Evolutionary conservation across 352 stramenopile species (phyloP).

Genomic region (Pythium chondricola): DNA sequence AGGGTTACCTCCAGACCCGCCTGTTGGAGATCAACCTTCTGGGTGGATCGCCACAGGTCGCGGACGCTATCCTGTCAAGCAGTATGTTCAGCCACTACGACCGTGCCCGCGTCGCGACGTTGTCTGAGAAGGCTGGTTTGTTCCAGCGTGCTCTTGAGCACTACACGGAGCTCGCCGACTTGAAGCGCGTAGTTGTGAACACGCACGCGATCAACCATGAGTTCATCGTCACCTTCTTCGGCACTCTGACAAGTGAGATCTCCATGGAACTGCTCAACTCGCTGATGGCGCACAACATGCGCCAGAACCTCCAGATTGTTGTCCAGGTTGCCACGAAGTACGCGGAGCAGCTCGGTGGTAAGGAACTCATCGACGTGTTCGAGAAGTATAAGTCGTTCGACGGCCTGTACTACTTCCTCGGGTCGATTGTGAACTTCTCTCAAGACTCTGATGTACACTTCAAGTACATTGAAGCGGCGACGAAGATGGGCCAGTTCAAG

Average conservation of each 20-base stretch:
- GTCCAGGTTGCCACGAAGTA: constrained; percentile 97
- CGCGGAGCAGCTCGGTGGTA: constrained; percentile 88
- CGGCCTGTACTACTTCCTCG: constrained; percentile 98
- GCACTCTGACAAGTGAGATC: constrained; percentile 95
- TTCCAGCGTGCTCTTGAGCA: constrained; percentile 99
- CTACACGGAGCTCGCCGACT: constrained; percentile 97
- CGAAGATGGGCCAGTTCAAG: constrained; percentile 99
- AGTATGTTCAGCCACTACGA: constrained; percentile 99
- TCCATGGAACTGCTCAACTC: constrained; percentile 98
- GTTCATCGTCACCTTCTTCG: constrained; percentile 99
- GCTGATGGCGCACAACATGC: constrained; percentile 96
- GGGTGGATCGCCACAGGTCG: constrained; percentile 97
- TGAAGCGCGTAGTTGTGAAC: constrained; percentile 94
- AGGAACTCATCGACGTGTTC: constrained; percentile 98
- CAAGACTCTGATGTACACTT: constrained; percentile 98
- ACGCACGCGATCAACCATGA: constrained; percentile 92
- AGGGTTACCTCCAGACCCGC: constrained; percentile 99
- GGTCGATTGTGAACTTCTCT: constrained; percentile 97
- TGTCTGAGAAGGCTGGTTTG: constrained; percentile 98
- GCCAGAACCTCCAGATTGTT: constrained; percentile 98
- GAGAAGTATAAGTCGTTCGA: constrained; percentile 99
- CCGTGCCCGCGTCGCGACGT: constrained; percentile 93
- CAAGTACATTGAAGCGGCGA: constrained; percentile 99
- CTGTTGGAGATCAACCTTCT: constrained; percentile 99
- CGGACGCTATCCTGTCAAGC: constrained; percentile 98